Conservation (phyloP, 495 filamentous ascomycete species). For the Penicillium tannophilum region DNA sequence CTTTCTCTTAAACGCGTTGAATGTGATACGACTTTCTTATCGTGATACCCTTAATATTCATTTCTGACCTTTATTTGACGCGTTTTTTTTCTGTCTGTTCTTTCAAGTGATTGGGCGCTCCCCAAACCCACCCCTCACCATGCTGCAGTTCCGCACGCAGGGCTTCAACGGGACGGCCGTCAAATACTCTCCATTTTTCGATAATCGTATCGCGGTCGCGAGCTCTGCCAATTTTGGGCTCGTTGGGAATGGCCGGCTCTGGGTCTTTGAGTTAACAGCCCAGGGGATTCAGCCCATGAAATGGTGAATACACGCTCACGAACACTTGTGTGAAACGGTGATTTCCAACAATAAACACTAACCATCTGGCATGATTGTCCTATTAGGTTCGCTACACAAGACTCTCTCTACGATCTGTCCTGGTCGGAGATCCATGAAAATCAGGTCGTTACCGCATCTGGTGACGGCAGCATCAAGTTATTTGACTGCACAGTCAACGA, state of each 20-base stretch:
- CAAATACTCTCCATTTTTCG: constrained; percentile 98
- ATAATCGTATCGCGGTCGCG: constrained; percentile 86
- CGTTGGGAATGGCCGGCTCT: constrained; percentile 91
- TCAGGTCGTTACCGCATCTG: constrained; percentile 82
- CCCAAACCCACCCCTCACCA: constrained; percentile 35
- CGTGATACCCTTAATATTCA: background rate
- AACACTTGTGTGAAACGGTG: background rate
- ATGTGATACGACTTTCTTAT: background rate
- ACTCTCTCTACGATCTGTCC: constrained; percentile 88
- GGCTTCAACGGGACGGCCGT: constrained; percentile 94
- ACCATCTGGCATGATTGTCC: background rate
- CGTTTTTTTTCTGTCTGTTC: background rate
- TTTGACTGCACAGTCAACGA: constrained; percentile 78
- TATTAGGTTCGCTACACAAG: constrained; percentile 88
- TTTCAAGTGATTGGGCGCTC: constrained; percentile 10
- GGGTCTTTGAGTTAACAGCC: constrained; percentile 75
- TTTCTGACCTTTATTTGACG: background rate
- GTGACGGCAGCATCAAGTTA: constrained; percentile 92
- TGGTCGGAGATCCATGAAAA: constrained; percentile 95
- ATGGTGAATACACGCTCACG: constrained; percentile 45
- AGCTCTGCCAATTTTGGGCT: constrained; percentile 91
- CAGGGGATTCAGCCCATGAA: constrained; percentile 83
- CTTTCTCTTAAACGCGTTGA: constrained; percentile 3
- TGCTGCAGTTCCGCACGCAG: constrained; percentile 91
- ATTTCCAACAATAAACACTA: background rate